phyloP scores from a whole-genome alignment of 148 eudicot genomes.

The Rhododendron ferrugineum region DNA sequence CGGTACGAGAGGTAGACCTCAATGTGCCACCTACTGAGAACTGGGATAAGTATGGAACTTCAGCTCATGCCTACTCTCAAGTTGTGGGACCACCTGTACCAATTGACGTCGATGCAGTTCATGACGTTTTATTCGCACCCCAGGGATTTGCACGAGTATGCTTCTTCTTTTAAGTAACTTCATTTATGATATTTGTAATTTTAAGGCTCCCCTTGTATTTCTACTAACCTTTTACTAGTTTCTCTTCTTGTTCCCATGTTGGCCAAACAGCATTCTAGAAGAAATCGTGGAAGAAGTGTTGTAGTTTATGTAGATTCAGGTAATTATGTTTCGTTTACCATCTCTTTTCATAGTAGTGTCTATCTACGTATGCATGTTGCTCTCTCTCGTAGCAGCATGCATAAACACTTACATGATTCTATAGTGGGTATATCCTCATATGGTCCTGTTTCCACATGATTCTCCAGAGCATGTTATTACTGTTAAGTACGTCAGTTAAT shows the following conservation, averaged over 20 bases:
- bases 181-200: not conserved
- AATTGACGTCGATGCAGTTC: constrained; percentile 70
- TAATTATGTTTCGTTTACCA: constrained; percentile 9
- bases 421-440: not conserved
- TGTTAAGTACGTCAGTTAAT: too few relatives aligned
- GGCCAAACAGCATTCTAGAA: constrained; percentile 70
- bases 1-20: constrained; percentile 50
- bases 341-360: not conserved
- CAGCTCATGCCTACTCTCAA: constrained; percentile 18
- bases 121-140: constrained; percentile 22
- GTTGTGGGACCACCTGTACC: constrained; percentile 32
- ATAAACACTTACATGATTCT: not conserved
- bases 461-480: not conserved
- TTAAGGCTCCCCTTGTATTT: not conserved
- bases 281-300: constrained; percentile 11
- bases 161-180: not conserved
- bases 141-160: constrained; percentile 32
- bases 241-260: constrained; percentile 1
- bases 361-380: not conserved
- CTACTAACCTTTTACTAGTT: not conserved
- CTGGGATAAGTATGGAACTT: constrained; percentile 38
- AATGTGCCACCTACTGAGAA: constrained; percentile 41
- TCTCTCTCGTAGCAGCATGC: not conserved
- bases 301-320: constrained; percentile 71
- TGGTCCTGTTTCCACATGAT: not conserved